Base-by-base conservation (phyloP, 2,329 filamentous ascomycete species). In the Hypomyces perniciosus region DNA sequence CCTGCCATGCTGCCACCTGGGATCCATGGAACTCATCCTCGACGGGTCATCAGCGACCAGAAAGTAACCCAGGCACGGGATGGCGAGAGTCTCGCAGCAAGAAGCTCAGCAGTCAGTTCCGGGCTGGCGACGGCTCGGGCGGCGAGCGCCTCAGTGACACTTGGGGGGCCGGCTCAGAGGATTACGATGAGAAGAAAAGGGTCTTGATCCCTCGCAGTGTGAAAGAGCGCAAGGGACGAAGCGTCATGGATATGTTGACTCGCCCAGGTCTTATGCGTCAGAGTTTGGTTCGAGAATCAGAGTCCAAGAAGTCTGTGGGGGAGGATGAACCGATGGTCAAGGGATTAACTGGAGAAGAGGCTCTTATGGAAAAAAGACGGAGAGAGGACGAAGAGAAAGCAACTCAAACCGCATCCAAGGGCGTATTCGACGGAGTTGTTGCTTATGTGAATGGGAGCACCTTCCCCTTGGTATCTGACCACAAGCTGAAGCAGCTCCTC, bases 401-500 rank as follows among this genome's bases (percentile, higher is more conserved):
- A 47, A 51, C 59, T 42, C 54, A 65, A 44, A 55, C 53, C 53
- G 55, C 33, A 5, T 41, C 54, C 5, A 65, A 60, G 57, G 62
- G 72, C 43, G 78, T 95, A 48, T 91, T 96, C 64, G 70, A 79
- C 41, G 81, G 83, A 12, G 76, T 90, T 26, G 84, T 81, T 46
- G 79, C 96, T 60, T 93, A 92, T 70, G 79, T 96, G 68, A 96
- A 96, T 68, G 90, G 90, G 54, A 91, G 87, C 58, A 95, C 90
- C 2, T 79, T 84, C 53, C 90, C 91, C 1, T 68, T 82, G 27
- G 79, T 96, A 55, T 95, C 88, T 10, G 91, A 96, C 67, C 88
- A 95, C 71, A 86, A 81, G 64, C 78, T 96, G 51, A 95, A 93
- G 73, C 83, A 84, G 50, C 68, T 95, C 12, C 77, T 96, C 35